These are phyloP conservation scores for Intubia oerlemansii DNA, from an alignment of 2,329 filamentous ascomycete genomes.

Conservation along the genomic window DNA sequence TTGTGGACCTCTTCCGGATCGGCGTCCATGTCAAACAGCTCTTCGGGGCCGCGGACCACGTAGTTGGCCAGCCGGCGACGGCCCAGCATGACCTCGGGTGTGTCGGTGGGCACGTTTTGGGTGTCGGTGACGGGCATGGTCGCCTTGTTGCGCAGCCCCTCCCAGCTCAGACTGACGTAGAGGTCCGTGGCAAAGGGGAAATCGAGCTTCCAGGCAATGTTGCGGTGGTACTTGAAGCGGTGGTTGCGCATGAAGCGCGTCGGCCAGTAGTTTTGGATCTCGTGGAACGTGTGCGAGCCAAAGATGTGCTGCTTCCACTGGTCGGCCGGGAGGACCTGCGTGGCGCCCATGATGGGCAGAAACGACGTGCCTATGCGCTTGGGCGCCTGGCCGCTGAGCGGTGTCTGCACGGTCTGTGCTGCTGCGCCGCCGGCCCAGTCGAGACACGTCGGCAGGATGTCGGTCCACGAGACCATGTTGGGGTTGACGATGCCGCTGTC, in stretches of 20 bases:
- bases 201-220: slow-evolving; percentile 24
- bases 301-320: slow-evolving; percentile 18
- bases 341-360: slow-evolving; percentile 14
- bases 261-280: slow-evolving; percentile 27
- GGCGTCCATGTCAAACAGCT: slow-evolving; percentile 22
- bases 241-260: slow-evolving; percentile 22
- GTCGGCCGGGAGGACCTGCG: slow-evolving; percentile 5
- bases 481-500: slow-evolving; percentile 15
- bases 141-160: slow-evolving; percentile 19
- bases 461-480: slow-evolving; percentile 23
- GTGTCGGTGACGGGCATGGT: too few species aligned
- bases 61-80: slow-evolving; percentile 18
- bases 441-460: slow-evolving; percentile 22
- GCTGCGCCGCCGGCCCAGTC: slow-evolving; percentile 15
- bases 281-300: slow-evolving; percentile 29
- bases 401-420: slow-evolving; percentile 5
- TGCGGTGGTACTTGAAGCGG: slow-evolving; percentile 27
- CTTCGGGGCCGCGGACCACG: slow-evolving; percentile 21
- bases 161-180: slow-evolving; percentile 20
- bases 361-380: slow-evolving; percentile 16
- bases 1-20: slow-evolving; percentile 15
- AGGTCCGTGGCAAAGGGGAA: slow-evolving; percentile 25
- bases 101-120: too few species aligned
- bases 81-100: slow-evolving; percentile 15
- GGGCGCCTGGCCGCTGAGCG: neutral